Conservation (phyloP, 192 early-diverging fungal genomes). For the Coemansia sp. region DNA sequence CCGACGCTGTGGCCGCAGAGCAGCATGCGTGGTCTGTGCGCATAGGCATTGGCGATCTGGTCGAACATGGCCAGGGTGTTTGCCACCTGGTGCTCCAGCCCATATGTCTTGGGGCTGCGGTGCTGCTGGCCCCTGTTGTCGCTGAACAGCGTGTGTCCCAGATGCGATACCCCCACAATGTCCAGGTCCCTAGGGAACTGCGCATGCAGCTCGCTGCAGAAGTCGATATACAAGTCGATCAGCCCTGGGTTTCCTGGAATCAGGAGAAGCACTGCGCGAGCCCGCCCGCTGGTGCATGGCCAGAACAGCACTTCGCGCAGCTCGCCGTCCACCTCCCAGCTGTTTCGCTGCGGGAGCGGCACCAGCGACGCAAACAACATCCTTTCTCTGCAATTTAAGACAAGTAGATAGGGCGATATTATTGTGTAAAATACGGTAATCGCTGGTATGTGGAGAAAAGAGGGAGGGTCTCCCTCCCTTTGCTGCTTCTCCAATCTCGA, state of each 20-base stretch:
- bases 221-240: constrained; percentile 78
- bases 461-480: too few species aligned
- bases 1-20: constrained; percentile 35
- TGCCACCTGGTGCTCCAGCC: constrained; percentile 31
- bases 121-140: constrained; percentile 35
- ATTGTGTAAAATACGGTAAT: too few species aligned
- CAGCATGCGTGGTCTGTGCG: constrained; percentile 20
- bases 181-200: constrained; percentile 55
- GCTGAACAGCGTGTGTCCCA: constrained; percentile 44
- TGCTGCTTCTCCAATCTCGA: too few species aligned
- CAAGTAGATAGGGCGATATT: too few species aligned
- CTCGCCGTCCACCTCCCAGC: constrained; percentile 35
- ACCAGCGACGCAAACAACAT: constrained; percentile 42
- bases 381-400: too few species aligned
- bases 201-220: constrained; percentile 61
- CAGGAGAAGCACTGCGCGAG: constrained; percentile 53
- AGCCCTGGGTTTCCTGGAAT: constrained; percentile 79
- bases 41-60: constrained; percentile 24
- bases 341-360: constrained; percentile 32
- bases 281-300: constrained; percentile 20
- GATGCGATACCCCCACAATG: constrained; percentile 59
- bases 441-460: too few species aligned
- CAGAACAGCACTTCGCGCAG: constrained; percentile 48
- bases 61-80: constrained; percentile 49
- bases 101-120: constrained; percentile 14